Evolutionary conservation across 129 eudicot species (phyloP), one percentile per base, ranked within the genome.

Genomic region (Pulicaria dysenterica): DNA sequence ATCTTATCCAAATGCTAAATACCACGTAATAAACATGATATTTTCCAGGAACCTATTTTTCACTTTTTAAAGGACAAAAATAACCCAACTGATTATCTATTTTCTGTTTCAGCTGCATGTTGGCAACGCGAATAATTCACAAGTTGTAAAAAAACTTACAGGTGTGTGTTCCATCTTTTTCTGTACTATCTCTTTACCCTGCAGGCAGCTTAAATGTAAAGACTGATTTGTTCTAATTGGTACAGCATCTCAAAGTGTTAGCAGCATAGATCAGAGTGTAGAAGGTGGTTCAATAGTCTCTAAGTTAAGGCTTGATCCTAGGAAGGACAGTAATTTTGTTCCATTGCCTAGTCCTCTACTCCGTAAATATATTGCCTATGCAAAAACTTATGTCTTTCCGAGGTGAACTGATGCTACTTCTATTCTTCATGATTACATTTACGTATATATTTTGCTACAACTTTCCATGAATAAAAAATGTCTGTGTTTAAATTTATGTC

Each of bases 341-440:
- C 97, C 99, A 17, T 81, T 90, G 64, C 97, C 97, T 60, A 88
- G 80, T 67, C 85, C 84, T 12, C 97, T 95, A 77, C 81, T 95
- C 63, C 94, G 96, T 54, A 95, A 95, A 86, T 95, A 95, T 68
- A 74, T 90, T 47, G 89, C 99, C 19, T 95, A 95, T 81, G 99
- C 99, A 61, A 95, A 82, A 81, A 84, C 96, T 63, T 85, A 78
- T 45, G 82, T 88, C 69, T 81, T 83, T 64, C 97, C 99, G 36
- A 84, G 92, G 99, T 94, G 76, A 74, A 81, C n/a, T 58, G 67
- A 44, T 24, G 61, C 67, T 44, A 55, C 63, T 45, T 58, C 63
- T 16, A 42, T 24, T 24, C 31, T 24, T 24, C 31, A 24, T 24
- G n/a, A n/a, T 24, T 24, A 0, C 37, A 17, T 38, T 69, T 3